A percentile compares a stretch with the other conserved stretches of the same genome.
phyloP scores from a whole-genome alignment of 139 green algal species.

The Chlamydomonas incerta region DNA sequence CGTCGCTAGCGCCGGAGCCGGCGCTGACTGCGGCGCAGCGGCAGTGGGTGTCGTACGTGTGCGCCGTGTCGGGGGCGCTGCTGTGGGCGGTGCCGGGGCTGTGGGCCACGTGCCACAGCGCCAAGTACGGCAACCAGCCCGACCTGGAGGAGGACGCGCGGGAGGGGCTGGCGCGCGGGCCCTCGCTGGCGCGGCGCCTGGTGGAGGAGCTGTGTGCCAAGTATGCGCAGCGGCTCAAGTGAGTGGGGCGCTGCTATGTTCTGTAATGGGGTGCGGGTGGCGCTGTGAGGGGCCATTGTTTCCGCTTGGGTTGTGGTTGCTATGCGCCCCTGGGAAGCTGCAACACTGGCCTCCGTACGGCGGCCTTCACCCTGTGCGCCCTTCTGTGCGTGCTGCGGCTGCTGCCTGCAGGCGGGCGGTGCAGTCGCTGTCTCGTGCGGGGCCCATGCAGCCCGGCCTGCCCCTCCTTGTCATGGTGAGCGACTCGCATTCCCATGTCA shows the following conservation, averaged over 20 bases:
- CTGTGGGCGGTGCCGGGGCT: constrained; percentile 28
- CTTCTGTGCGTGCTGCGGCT: not conserved
- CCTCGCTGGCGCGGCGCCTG: constrained; percentile 8
- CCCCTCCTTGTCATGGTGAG: constrained; percentile 25
- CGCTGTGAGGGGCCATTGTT: no score
- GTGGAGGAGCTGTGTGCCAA: constrained; percentile 15
- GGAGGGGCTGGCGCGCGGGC: constrained; percentile 2
- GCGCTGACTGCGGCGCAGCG: constrained; percentile 11
- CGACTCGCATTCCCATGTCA: no score
- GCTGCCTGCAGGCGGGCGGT: constrained; percentile 7
- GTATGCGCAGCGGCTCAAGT: constrained; percentile 23
- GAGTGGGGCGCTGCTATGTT: not conserved
- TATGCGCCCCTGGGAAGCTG: no score
- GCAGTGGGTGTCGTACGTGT: constrained; percentile 43
- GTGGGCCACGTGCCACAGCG: constrained; percentile 31
- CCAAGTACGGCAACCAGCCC: constrained; percentile 19
- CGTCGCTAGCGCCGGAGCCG: constrained; percentile 1
- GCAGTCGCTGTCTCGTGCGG: constrained; percentile 23
- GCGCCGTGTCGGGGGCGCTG: constrained; percentile 18
- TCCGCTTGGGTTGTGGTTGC: no score
- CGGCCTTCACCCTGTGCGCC: no score
- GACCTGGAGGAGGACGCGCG: constrained; percentile 11
- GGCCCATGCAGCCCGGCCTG: constrained; percentile 26
- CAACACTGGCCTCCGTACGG: no score
- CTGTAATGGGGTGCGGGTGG: no score